Conservation (phyloP, 2,329 filamentous ascomycete species). For the Ascochyta lentis region DNA sequence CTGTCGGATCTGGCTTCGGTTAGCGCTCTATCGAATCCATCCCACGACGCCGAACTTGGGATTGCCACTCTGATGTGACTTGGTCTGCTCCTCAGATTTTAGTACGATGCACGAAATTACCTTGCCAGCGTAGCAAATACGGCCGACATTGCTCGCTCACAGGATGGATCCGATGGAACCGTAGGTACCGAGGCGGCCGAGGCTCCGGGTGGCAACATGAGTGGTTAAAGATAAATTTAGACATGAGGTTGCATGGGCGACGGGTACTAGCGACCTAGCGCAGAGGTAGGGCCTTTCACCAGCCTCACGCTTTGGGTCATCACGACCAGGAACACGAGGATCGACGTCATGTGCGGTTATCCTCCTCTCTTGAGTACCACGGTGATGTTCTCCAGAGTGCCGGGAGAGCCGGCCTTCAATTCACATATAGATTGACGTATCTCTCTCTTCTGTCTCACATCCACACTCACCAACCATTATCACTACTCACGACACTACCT, state of each 20-base stretch:
- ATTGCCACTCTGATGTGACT: neutral
- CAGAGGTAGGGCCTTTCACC: neutral
- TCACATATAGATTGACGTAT: constrained; percentile 2
- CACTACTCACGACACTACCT: neutral
- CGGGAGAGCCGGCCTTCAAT: neutral
- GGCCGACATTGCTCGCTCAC: neutral
- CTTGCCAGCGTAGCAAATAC: constrained; percentile 1
- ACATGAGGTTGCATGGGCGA: neutral
- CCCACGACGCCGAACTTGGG: neutral
- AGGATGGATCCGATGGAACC: neutral
- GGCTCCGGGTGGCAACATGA: constrained; percentile 1
- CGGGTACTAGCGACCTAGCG: constrained; percentile 13
- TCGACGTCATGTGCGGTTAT: constrained; percentile 10
- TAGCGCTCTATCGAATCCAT: neutral
- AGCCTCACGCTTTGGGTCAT: constrained; percentile 9
- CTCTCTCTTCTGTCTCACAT: neutral
- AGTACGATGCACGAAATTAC: neutral
- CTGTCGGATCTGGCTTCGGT: constrained; percentile 1
- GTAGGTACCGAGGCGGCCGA: neutral
- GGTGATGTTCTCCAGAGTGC: neutral
- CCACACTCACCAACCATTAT: neutral
- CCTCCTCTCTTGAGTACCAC: constrained; percentile 1
- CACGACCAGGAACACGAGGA: constrained; percentile 8
- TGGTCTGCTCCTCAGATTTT: neutral
- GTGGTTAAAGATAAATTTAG: constrained; percentile 10